Percentiles rank a stretch among this genome's conserved stretches.
Conservation (phyloP, 2,329 filamentous ascomycete genomes). For the Trichoderma afroharzianum region DNA sequence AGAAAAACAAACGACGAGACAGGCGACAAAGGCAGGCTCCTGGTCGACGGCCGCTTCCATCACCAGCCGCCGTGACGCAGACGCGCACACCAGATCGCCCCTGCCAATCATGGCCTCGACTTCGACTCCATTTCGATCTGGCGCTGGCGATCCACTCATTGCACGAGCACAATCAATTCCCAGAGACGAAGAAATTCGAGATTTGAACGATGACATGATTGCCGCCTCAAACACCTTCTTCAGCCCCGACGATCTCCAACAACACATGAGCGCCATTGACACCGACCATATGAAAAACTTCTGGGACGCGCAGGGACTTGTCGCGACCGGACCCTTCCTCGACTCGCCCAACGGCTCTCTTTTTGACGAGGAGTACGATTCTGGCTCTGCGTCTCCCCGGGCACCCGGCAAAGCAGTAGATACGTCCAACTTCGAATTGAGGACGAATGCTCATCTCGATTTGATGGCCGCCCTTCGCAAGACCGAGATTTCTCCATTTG, state of each 20-base stretch:
- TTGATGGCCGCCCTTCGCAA: not conserved
- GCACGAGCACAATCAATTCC: slow-evolving; percentile 35
- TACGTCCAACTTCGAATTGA: slow-evolving; percentile 35
- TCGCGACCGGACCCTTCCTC: slow-evolving; percentile 37
- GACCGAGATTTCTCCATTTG: slow-evolving; percentile 32
- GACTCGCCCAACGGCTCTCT: slow-evolving; percentile 42
- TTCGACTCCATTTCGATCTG: slow-evolving; percentile 28
- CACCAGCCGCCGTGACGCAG: slow-evolving; percentile 17
- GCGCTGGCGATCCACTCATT: slow-evolving; percentile 38
- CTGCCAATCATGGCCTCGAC: slow-evolving; percentile 36
- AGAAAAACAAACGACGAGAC: not conserved
- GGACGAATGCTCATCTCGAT: not conserved
- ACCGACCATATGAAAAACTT: slow-evolving; percentile 31
- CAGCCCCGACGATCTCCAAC: slow-evolving; percentile 37
- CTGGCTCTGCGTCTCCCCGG: slow-evolving; percentile 45
- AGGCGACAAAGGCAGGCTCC: not conserved
- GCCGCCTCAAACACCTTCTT: slow-evolving; percentile 33
- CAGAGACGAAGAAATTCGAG: slow-evolving; percentile 36
- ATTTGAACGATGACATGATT: slow-evolving; percentile 38
- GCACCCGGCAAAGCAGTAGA: slow-evolving; percentile 42
- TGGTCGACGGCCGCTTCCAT: not conserved
- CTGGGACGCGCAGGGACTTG: slow-evolving; percentile 33
- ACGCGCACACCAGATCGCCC: slow-evolving; percentile 17
- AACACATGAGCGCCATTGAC: slow-evolving; percentile 31
- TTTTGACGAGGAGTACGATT: slow-evolving; percentile 51